Percentiles rank a stretch among this genome's conserved stretches.
These are phyloP conservation scores for Cercospora sp. DNA, from an alignment of 2,329 filamentous ascomycete genomes.

Conservation along the genomic window DNA sequence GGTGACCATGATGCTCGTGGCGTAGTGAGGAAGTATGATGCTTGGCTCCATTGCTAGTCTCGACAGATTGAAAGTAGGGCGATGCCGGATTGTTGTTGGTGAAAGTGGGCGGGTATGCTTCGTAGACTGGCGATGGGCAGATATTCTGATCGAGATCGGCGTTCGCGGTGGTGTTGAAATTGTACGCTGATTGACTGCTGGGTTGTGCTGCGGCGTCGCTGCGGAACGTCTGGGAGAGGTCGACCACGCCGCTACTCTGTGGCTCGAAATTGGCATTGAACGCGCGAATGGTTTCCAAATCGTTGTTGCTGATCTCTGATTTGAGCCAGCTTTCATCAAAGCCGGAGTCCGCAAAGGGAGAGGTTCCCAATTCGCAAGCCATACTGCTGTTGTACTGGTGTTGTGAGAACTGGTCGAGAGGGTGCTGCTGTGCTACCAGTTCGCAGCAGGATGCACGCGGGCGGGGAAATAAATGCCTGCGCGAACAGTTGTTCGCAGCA, in stretches of 20 bases:
- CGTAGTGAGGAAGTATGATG: conserved; percentile 18
- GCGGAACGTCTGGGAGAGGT: conserved; percentile 21
- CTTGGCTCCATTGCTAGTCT: conserved; percentile 15
- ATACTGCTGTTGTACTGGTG: conserved; percentile 15
- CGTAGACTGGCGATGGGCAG: conserved; percentile 17
- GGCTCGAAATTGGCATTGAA: conserved; percentile 26
- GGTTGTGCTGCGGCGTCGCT: conserved; percentile 15
- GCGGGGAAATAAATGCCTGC: conserved; percentile 17
- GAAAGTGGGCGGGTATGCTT: conserved; percentile 22
- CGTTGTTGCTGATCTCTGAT: conserved; percentile 9
- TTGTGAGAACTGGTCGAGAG: conserved; percentile 4
- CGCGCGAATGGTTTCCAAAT: conserved; percentile 21
- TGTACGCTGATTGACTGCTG: conserved; percentile 6
- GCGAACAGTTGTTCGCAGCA: conserved; percentile 31
- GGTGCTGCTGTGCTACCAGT: conserved; percentile 22
- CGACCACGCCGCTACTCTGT: conserved; percentile 13
- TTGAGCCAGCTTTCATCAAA: conserved; percentile 22
- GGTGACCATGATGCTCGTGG: conserved; percentile 22
- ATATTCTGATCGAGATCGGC: conserved; percentile 20
- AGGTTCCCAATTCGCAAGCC: conserved; percentile 23
- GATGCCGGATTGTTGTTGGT: conserved; percentile 12
- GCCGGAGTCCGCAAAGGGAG: conserved; percentile 23
- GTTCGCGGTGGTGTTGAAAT: conserved; percentile 4
- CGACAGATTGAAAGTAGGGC: conserved; percentile 31
- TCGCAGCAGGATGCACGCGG: conserved; percentile 17